Conservation (phyloP, 345 rosid species). For the Gossypium herbaceum region DNA sequence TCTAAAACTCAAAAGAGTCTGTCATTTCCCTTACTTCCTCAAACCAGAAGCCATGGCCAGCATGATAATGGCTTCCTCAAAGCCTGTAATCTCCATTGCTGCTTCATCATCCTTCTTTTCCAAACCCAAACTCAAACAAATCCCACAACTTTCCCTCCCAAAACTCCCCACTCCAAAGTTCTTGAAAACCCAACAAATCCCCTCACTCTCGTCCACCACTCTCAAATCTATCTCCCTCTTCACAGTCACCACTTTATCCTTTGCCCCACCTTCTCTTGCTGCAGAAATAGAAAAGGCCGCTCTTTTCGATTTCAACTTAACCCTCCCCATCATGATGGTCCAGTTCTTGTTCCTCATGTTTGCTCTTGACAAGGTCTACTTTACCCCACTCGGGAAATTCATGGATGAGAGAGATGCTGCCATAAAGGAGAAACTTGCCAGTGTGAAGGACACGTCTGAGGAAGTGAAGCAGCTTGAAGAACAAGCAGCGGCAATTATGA, state of each 20-base stretch:
- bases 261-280: slow-evolving; percentile 75
- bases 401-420: slow-evolving; percentile 78
- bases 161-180: slow-evolving; percentile 31
- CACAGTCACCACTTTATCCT: slow-evolving; percentile 41
- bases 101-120: slow-evolving; percentile 30
- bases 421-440: slow-evolving; percentile 70
- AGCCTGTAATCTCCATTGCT: slow-evolving; percentile 29
- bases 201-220: slow-evolving; percentile 36
- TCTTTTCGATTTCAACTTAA: slow-evolving; percentile 90
- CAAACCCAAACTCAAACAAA: slow-evolving; percentile 32
- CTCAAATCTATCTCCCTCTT: slow-evolving; percentile 59
- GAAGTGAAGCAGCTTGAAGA: slow-evolving; percentile 91
- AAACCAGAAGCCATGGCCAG: slow-evolving; percentile 54
- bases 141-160: slow-evolving; percentile 33
- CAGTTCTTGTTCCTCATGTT: slow-evolving; percentile 84
- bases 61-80: slow-evolving; percentile 74
- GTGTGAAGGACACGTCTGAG: slow-evolving; percentile 70
- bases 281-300: slow-evolving; percentile 79
- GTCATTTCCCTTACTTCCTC: background rate
- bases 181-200: slow-evolving; percentile 30
- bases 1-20: slow-evolving; percentile 16
- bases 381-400: slow-evolving; percentile 78
- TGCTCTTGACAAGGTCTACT: slow-evolving; percentile 77
- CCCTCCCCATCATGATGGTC: slow-evolving; percentile 78
- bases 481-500: slow-evolving; percentile 70